Base-by-base conservation (phyloP, 2,329 filamentous ascomycete genomes). In the Scedosporium aurantiacum region DNA sequence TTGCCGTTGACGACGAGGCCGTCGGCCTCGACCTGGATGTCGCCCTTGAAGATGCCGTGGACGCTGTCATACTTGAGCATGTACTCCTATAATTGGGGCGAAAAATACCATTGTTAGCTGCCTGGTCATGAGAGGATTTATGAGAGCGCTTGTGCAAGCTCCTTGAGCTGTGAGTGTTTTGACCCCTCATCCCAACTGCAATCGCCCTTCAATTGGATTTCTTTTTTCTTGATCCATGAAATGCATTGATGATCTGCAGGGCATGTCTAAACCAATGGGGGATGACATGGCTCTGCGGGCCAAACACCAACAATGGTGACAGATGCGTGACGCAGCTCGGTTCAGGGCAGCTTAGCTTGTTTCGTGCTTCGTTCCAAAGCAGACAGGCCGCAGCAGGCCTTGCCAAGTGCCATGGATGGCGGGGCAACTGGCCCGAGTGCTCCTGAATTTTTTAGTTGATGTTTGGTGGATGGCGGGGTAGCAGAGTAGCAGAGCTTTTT, bases 51-150 rank as follows among this genome's bases (percentile, higher is more conserved):
- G 76, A 85, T 76, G 71, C 94, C 94, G 86, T 99, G 94, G 78
- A 90, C 91, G 71, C 90, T 91, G 84, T 99, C 94, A 79, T 97
- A 97, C 85, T 96, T 95, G 82, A 99, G 89, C 94, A 97, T 97
- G 87, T 97, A 97, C 75, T 89, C 90, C 91, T 96, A 41, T 40
- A 28, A 27, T 45, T 45, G 43, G 43, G 43, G 43, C 4, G 43
- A 45, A 45, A 45, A 45, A 45, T 6, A 45, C n/a, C 12, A 45
- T 32, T 32, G 43, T 45, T 45, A 45, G 43, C 43, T 45, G 6
- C 43, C n/a, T 16, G 43, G n/a, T 45, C 43, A 21, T 45, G 14
- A 45, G 14, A 45, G 16, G 12, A n/a, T 7, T 21, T 18, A 45
- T 45, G 43, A 45, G 43, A 45, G 43, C 43, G 14, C 12, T 21